Evolutionary conservation across 768 basidiomycete genomes (phyloP).

Genomic region (Vararia minispora): DNA sequence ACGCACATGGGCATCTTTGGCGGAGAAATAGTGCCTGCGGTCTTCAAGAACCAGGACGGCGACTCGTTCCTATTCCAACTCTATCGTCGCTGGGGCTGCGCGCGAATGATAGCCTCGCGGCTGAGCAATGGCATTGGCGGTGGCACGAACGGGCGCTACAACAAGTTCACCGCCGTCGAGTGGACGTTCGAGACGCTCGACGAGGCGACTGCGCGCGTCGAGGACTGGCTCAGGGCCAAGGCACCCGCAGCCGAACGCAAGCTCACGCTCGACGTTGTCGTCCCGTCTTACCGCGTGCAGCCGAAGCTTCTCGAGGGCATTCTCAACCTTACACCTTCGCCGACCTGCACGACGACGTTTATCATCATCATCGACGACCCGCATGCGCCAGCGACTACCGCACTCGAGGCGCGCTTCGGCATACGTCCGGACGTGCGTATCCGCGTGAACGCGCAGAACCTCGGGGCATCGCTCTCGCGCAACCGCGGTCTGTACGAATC

Average conservation of each 20-base stretch:
- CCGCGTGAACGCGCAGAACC: slow-evolving; percentile 33
- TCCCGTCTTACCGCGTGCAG: slow-evolving; percentile 49
- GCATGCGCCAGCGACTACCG: slow-evolving; percentile 24
- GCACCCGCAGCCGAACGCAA: slow-evolving; percentile 19
- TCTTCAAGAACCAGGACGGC: slow-evolving; percentile 49
- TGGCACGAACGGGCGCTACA: slow-evolving; percentile 32
- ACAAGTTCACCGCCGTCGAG: slow-evolving; percentile 28
- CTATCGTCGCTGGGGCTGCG: slow-evolving; percentile 45
- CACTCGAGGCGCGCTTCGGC: slow-evolving; percentile 29
- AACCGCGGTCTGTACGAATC: slow-evolving; percentile 46
- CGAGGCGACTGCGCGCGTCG: slow-evolving; percentile 26
- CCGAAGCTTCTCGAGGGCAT: slow-evolving; percentile 31
- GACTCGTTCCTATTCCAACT: slow-evolving; percentile 50
- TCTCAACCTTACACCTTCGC: slow-evolving; percentile 30
- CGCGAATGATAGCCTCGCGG: slow-evolving; percentile 30
- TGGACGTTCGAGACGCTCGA: slow-evolving; percentile 42
- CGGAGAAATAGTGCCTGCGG: slow-evolving; percentile 36
- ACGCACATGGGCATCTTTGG: slow-evolving; percentile 45
- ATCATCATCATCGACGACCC: slow-evolving; percentile 50
- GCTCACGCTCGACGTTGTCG: slow-evolving; percentile 42
- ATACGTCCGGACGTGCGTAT: slow-evolving; percentile 42
- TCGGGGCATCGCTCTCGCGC: slow-evolving; percentile 42
- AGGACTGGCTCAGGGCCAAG: slow-evolving; percentile 26
- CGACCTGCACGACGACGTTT: slow-evolving; percentile 38
- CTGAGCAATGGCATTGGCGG: slow-evolving; percentile 38